Evolutionary conservation across 306 rosid species (phyloP).

Genomic region (Cajanus cajan): DNA sequence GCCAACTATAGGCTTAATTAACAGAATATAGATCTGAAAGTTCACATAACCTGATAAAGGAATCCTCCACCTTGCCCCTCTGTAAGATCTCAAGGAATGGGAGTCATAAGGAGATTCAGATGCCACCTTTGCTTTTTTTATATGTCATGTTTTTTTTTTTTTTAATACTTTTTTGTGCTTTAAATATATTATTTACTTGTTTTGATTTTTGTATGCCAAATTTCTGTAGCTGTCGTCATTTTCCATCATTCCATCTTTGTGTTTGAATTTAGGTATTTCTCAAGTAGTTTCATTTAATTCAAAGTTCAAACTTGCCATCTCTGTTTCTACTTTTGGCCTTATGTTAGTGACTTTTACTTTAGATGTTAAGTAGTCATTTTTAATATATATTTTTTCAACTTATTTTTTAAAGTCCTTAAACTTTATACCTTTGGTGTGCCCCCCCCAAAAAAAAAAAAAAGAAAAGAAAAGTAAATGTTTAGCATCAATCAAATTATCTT

Average conservation of each 20-base stretch:
- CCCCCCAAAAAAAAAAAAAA: too few species aligned
- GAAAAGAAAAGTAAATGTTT: neutral
- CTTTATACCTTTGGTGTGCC: neutral
- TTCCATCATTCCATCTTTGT: constrained; percentile 13
- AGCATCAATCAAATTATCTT: neutral
- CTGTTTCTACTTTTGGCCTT: neutral
- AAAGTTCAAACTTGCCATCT: neutral
- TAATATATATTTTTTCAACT: neutral
- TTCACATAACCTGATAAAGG: neutral
- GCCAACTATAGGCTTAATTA: neutral
- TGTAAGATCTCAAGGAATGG: neutral
- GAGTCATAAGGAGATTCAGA: neutral
- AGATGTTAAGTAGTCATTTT: neutral
- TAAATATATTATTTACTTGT: neutral
- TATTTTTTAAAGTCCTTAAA: neutral
- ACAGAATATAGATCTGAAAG: neutral
- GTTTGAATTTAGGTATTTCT: neutral
- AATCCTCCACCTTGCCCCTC: neutral
- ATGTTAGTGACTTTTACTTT: constrained; percentile 5
- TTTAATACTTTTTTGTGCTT: too few species aligned
- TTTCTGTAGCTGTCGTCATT: neutral
- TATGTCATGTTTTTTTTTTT: neutral
- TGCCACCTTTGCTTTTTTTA: neutral
- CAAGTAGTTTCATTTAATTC: neutral
- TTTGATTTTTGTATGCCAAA: neutral